phyloP scores from a whole-genome alignment of 2,329 filamentous ascomycete genomes.

The Aspergillus phoenicis region DNA sequence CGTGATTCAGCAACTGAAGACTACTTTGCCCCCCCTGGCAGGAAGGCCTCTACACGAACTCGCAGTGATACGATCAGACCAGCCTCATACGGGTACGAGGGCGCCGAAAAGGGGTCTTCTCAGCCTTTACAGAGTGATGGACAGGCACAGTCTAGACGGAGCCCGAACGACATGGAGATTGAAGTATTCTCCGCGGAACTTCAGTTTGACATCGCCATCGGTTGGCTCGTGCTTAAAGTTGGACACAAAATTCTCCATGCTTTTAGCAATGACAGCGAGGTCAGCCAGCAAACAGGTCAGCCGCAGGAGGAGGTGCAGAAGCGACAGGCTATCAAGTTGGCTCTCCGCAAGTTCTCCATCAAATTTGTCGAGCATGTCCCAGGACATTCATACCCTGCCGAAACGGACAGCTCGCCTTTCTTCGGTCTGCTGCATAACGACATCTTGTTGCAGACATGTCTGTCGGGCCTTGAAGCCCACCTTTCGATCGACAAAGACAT shows the following conservation, averaged over 20 bases:
- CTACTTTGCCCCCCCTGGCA: slow-evolving; percentile 28
- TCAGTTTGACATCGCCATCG: slow-evolving; percentile 45
- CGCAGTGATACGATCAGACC: slow-evolving; percentile 19
- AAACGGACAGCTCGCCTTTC: slow-evolving; percentile 17
- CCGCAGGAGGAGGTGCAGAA: slow-evolving; percentile 10
- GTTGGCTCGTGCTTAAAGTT: slow-evolving; percentile 44
- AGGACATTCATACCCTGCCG: slow-evolving; percentile 30
- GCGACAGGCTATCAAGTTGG: slow-evolving; percentile 27
- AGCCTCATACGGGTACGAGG: slow-evolving; percentile 20
- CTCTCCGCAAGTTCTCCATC: slow-evolving; percentile 34
- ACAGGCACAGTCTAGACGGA: slow-evolving; percentile 4
- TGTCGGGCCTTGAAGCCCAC: slow-evolving; percentile 31
- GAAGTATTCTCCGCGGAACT: slow-evolving; percentile 36
- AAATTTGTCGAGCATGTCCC: slow-evolving; percentile 43
- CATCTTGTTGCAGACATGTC: slow-evolving; percentile 35
- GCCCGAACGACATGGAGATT: slow-evolving; percentile 28
- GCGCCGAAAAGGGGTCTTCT: slow-evolving; percentile 3
- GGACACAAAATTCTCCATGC: slow-evolving; percentile 34
- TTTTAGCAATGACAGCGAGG: slow-evolving; percentile 19
- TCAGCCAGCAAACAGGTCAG: slow-evolving; percentile 8
- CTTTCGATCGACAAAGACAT: slow-evolving; percentile 24
- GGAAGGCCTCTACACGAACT: slow-evolving; percentile 24
- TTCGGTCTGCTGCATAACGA: slow-evolving; percentile 32
- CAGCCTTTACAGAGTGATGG: slow-evolving; percentile 11
- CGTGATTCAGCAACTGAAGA: slow-evolving; percentile 27